Base-by-base conservation (phyloP, 768 basidiomycete genomes). In the Porpolomopsis calyptriformis region DNA sequence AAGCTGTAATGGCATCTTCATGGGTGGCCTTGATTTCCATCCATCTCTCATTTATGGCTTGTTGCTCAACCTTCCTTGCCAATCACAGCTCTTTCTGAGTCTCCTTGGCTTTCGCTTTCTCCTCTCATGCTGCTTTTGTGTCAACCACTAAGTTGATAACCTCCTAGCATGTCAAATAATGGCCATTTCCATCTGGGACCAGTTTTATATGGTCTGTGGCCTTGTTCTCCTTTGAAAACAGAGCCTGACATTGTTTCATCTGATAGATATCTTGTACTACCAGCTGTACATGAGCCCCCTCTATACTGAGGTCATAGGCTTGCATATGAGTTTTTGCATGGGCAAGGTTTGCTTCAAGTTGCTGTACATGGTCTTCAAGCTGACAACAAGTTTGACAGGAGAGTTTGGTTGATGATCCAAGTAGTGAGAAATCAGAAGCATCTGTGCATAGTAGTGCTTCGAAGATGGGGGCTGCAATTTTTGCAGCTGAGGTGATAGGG, bases 181-280 rank as follows among this genome's bases (percentile, higher is more conserved):
- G 48, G 1, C 49, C 52, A 12, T 45, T 27, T 31, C 41, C 42
- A 36, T 52, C 50, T 40, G 51, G 24, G 12, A 46, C 24, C 19
- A 48, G 7, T 16, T 45, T 20, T 5, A n/a, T 41, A 29, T 56
- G 40, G 4, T 49, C 29, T 19, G 26, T 48, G 29, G 39, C 40
- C 24, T 49, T 22, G 10, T 48, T 45, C 49, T 57, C 49, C 34
- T 53, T 54, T 40, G n/a, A 41, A 36, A 53, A 18, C 14, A 55
- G 52, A 8, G 52, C 54, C 4, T 35, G 9, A 36, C 55, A 53
- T 2, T 41, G 45, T 40, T 48, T 46, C 6, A 22, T 14, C 6
- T 52, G 49, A 36, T 54, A 52, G 12, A 55, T 34, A 31, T 55
- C 49, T 35, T 55, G 56, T 18, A 52, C 16, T 2, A 58, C 47